Evolutionary conservation across 2,329 filamentous ascomycete species (phyloP).

Genomic region (Elsinoe australis): DNA sequence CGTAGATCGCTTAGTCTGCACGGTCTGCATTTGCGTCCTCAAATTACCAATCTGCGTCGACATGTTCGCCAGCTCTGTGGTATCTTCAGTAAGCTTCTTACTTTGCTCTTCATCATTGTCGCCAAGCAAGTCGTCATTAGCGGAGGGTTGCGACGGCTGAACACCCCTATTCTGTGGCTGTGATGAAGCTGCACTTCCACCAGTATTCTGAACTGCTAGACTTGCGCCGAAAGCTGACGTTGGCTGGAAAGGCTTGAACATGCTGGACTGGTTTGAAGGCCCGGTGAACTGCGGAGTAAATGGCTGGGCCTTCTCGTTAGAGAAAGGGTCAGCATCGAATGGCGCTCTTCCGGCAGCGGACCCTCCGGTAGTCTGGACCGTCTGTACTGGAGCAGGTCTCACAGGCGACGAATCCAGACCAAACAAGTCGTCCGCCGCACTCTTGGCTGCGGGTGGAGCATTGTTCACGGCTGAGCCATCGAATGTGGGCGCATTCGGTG

Average conservation of each 20-base stretch:
- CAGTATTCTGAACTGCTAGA: constrained; percentile 68
- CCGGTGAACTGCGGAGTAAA: constrained; percentile 29
- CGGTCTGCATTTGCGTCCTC: constrained; percentile 88
- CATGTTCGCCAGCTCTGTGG: constrained; percentile 85
- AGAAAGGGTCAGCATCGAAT: constrained; percentile 56
- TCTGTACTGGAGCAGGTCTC: constrained; percentile 41
- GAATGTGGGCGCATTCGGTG: constrained; percentile 47
- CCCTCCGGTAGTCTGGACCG: constrained; percentile 66
- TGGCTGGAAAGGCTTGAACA: constrained; percentile 85
- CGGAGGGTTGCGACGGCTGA: constrained; percentile 38
- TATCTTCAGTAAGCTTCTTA: constrained; percentile 81
- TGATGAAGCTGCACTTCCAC: constrained; percentile 45
- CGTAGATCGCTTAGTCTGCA: constrained; percentile 70
- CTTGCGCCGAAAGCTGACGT: constrained; percentile 87
- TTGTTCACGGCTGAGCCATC: constrained; percentile 40
- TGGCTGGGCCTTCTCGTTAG: constrained; percentile 39
- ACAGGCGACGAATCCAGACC: constrained; percentile 62
- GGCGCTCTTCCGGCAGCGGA: constrained; percentile 44
- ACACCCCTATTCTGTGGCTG: constrained; percentile 30
- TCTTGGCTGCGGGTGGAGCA: constrained; percentile 52
- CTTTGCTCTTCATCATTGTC: constrained; percentile 83
- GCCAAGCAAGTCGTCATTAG: constrained; percentile 77
- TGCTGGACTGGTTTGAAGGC: constrained; percentile 32
- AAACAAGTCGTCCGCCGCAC: constrained; percentile 88
- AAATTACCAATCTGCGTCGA: constrained; percentile 91